Conservation (phyloP, 2,329 filamentous ascomycete genomes). For the Fusarium floridanum region DNA sequence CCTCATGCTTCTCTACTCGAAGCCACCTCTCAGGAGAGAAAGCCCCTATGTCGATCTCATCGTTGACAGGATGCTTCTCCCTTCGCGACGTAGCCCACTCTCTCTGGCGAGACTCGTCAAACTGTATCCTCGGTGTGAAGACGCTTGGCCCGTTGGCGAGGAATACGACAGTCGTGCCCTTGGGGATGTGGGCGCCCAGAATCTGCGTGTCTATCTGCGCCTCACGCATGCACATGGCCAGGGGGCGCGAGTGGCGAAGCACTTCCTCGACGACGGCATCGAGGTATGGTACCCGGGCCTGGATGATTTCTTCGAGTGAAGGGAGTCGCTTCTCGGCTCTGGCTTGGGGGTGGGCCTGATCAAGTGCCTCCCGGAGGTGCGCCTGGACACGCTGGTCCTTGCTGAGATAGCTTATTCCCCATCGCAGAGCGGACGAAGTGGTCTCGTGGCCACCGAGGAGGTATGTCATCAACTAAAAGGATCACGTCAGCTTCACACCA, state of each 20-base stretch:
- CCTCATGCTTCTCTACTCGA: neutral
- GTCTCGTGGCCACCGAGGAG: slow-evolving; percentile 32
- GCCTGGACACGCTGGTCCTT: slow-evolving; percentile 20
- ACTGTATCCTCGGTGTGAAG: slow-evolving; percentile 10
- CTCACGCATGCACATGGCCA: slow-evolving; percentile 21
- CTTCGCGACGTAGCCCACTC: slow-evolving; percentile 10
- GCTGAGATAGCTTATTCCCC: slow-evolving; percentile 29
- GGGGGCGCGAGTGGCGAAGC: slow-evolving; percentile 17
- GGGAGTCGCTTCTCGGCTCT: slow-evolving; percentile 11
- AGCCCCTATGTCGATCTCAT: neutral
- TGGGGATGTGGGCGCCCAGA: slow-evolving; percentile 20
- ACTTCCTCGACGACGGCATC: slow-evolving; percentile 31
- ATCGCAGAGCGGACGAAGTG: slow-evolving; percentile 23
- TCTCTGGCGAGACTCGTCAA: slow-evolving; percentile 17
- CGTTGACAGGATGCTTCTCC: neutral
- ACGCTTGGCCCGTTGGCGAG: slow-evolving; percentile 24
- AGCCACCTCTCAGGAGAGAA: slow-evolving; percentile 36
- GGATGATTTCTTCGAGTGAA: slow-evolving; percentile 18
- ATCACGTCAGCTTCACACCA: neutral
- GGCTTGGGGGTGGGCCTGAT: slow-evolving; percentile 11
- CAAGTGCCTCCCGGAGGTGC: slow-evolving; percentile 5
- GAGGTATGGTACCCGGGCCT: slow-evolving; percentile 22
- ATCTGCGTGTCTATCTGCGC: slow-evolving; percentile 26
- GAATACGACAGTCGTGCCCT: slow-evolving; percentile 27
- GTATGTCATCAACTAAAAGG: slow-evolving; percentile 20